These are phyloP conservation scores for Phylloporus scabripes DNA, from an alignment of 768 basidiomycete species.

Conservation along the genomic window DNA sequence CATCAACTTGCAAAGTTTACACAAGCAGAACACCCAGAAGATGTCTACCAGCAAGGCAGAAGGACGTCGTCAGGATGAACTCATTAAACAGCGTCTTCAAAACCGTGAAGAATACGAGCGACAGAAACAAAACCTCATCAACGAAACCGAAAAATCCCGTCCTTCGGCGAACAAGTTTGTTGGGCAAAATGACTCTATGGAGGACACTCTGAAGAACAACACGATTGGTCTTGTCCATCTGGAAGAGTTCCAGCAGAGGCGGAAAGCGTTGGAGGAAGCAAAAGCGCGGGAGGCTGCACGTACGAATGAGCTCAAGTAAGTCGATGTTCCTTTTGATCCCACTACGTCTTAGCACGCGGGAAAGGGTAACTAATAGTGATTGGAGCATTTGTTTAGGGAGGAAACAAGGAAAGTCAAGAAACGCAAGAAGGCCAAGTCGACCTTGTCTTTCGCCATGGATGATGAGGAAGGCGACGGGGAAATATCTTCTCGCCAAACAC, in stretches of 20 bases:
- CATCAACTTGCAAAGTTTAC: conserved; percentile 7
- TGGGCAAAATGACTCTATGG: conserved; percentile 90
- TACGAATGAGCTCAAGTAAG: conserved; percentile 85
- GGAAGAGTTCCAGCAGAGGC: conserved; percentile 86
- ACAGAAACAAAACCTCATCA: conserved; percentile 74
- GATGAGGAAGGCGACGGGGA: conserved; percentile 58
- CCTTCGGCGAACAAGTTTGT: conserved; percentile 87
- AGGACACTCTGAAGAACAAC: conserved; percentile 84
- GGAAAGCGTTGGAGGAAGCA: conserved; percentile 87
- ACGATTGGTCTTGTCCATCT: conserved; percentile 90
- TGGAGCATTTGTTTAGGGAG: conserved; percentile 86
- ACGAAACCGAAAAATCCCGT: conserved; percentile 89
- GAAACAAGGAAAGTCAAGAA: conserved; percentile 86
- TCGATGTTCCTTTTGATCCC: conserved; percentile 19
- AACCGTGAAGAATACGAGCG: conserved; percentile 79
- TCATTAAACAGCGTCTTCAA: conserved; percentile 75
- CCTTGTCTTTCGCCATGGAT: conserved; percentile 86
- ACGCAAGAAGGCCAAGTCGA: conserved; percentile 87
- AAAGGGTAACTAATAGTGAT: conserved; percentile 59
- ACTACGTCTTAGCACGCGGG: conserved; percentile 5
- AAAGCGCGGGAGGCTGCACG: conserved; percentile 85
- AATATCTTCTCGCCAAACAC: conserved; percentile 35
- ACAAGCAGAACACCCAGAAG: conserved; percentile 8
- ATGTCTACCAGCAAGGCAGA: conserved; percentile 80
- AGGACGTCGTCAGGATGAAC: conserved; percentile 80